Conservation (phyloP, 1,284 basidiomycete genomes). For the Meira nashicola region DNA sequence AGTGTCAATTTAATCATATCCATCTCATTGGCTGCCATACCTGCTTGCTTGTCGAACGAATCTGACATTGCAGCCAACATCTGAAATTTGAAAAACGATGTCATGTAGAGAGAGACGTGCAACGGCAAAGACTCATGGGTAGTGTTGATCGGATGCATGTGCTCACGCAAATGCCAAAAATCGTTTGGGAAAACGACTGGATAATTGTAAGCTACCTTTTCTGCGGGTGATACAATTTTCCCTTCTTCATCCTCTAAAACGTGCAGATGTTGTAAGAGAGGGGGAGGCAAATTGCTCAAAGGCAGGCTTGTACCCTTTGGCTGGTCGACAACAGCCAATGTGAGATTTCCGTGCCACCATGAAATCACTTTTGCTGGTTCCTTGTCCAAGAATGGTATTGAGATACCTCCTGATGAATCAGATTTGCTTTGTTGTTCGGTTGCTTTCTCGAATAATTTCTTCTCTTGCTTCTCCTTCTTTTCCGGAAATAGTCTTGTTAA, state of each 20-base stretch:
- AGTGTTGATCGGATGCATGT: conserved; percentile 52
- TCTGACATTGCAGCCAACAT: conserved; percentile 41
- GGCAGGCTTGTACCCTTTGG: conserved; percentile 62
- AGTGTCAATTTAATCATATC: conserved; percentile 38
- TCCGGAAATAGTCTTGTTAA: conserved; percentile 76
- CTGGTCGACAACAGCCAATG: conserved; percentile 67
- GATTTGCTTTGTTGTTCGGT: conserved; percentile 41
- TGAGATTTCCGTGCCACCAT: conserved; percentile 87
- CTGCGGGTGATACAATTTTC: conserved; percentile 5
- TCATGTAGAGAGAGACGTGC: conserved; percentile 74
- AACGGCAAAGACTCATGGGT: conserved; percentile 62
- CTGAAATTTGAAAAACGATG: conserved; percentile 56
- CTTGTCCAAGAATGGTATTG: conserved; percentile 2
- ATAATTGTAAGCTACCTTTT: conserved; percentile 68
- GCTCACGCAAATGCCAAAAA: conserved; percentile 63
- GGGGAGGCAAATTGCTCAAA: conserved; percentile 63
- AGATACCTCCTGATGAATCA: conserved; percentile 55
- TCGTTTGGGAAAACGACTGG: conserved; percentile 90
- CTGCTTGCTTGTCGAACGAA: conserved; percentile 66
- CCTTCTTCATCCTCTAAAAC: conserved; percentile 23
- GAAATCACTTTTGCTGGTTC: conserved; percentile 58
- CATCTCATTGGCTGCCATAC: conserved; percentile 68
- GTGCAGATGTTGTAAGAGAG: conserved; percentile 55
- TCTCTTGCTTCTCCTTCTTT: conserved; percentile 69
- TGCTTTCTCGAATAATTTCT: conserved; percentile 65